These are phyloP conservation scores for Penicillium sp. DNA, from an alignment of 2,329 filamentous ascomycete species.

Conservation along the genomic window DNA sequence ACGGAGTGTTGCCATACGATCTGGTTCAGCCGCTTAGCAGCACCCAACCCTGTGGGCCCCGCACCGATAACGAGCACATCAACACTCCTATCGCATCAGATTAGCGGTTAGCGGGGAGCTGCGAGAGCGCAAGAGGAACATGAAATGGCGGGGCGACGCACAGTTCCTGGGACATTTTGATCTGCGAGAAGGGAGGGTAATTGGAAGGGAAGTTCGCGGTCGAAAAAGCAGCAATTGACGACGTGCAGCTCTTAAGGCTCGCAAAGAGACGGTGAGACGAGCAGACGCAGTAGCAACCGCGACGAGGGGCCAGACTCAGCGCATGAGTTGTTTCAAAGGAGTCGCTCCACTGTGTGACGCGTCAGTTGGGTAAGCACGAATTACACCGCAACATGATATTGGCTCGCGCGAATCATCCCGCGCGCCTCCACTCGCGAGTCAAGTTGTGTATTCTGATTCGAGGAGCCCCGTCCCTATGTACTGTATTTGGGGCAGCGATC, in stretches of 20 bases:
- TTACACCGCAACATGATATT: neutral
- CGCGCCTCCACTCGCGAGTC: neutral
- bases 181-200: too few relatives aligned
- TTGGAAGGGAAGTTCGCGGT: too few relatives aligned
- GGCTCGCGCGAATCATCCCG: neutral
- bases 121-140: too few relatives aligned
- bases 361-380: neutral
- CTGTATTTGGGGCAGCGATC: too few relatives aligned
- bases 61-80: slow-evolving; percentile 98
- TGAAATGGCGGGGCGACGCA: too few relatives aligned
- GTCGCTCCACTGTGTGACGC: neutral
- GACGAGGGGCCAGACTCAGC: too few relatives aligned
- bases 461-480: too few relatives aligned
- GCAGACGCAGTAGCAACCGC: neutral
- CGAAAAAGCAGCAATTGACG: too few relatives aligned
- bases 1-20: too few relatives aligned
- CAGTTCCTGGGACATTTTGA: too few relatives aligned
- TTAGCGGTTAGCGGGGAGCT: too few relatives aligned
- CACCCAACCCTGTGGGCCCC: slow-evolving; percentile 94
- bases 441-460: neutral
- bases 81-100: too few relatives aligned
- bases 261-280: neutral
- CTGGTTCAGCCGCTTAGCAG: slow-evolving; percentile 96
- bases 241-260: neutral
- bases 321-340: neutral